Base-by-base conservation (phyloP, 1,284 basidiomycete species). In the Sporisorium exsertum region DNA sequence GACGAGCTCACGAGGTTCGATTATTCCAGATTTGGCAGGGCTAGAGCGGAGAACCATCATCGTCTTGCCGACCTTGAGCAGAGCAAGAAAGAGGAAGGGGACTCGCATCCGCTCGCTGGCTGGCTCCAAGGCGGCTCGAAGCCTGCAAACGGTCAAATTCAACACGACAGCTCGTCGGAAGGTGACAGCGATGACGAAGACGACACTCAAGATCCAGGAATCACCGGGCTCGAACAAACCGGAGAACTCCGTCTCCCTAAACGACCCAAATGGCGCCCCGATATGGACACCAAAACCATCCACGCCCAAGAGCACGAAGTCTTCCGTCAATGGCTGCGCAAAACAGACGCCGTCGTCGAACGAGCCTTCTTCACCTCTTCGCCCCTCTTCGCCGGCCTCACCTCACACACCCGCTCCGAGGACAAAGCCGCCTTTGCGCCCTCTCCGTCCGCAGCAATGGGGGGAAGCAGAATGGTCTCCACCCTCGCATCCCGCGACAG, bases 261-360 rank as follows among this genome's bases (percentile, higher is more conserved):
- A 53, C 62, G 73, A 40, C 79, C 79, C 3, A 71, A 75, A 12
- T 81, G 79, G 79, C 51, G 71, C 3, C 46, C 62, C 15, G 78
- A 76, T 32, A 74, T 78, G 70, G 66, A 71, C 58, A 68, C 72
- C 40, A 79, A 81, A 46, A 73, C 75, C 3, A 64, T 81, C 43
- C 78, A 74, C 24, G 47, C 78, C 5, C 78, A 81, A 52, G 79
- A 81, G 42, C 45, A 50, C 5, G 70, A 77, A 47, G 79, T 79
- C 26, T 81, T 81, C 22, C 60, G 70, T 16, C 64, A 66, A 35
- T 81, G 79, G 79, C 76, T 81, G 6, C 53, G 57, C 27, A 66
- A 79, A 46, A 79, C 75, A 7, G 79, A 81, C 51, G 56, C 60
- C 10, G 66, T 69, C 3, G 71, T 80, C n/a, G 71, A 70, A 43